Base-by-base conservation (phyloP, 2,329 filamentous ascomycete species). In the Penicillium paneum region DNA sequence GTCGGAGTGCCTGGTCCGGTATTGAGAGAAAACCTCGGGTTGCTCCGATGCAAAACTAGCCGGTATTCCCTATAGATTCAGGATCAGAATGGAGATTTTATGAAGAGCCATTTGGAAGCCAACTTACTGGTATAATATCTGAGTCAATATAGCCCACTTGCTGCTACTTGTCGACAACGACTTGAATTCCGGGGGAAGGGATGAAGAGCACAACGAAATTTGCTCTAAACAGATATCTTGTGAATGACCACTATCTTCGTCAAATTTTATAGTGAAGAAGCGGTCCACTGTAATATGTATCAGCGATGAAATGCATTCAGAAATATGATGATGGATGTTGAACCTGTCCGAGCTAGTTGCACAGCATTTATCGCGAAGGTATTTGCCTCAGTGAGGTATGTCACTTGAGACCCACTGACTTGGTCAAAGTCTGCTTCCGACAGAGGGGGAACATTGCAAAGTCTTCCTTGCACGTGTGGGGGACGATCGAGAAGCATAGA, bases 401-500 rank as follows among this genome's bases (percentile, higher is more conserved):
- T 26, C n/a, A 40, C 24, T 11, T 19, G 31, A 26, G 32, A 17
- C 3, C 19, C 45, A 10, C 47, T 28, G 13, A 7, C 13, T 32
- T 19, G 29, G 24, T 59, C 45, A 28, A 66, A 62, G 38, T 66
- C 64, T 50, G 46, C 39, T 40, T 57, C 58, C 39, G 40, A 47
- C 12, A 66, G 51, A 41, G 47, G 40, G 10, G 48, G 32, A 5
- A 66, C 60, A 49, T 63, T 60, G 48, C 60, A 65, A 38, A 64
- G 61, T 28, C 57, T 58, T 39, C 59, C 62, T 31, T 61, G 62
- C 21, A 64, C 58, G 17, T 60, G 64, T 5, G 60, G 60, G 12
- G 62, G 62, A n/a, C 62, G 62, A 41, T 64, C 62, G 2, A 65
- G 51, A n/a, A 58, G 39, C 47, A 63, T 46, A n/a, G 64, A 62